Conservation (phyloP, 163 green algal species). For the Scenedesmus sp. region DNA sequence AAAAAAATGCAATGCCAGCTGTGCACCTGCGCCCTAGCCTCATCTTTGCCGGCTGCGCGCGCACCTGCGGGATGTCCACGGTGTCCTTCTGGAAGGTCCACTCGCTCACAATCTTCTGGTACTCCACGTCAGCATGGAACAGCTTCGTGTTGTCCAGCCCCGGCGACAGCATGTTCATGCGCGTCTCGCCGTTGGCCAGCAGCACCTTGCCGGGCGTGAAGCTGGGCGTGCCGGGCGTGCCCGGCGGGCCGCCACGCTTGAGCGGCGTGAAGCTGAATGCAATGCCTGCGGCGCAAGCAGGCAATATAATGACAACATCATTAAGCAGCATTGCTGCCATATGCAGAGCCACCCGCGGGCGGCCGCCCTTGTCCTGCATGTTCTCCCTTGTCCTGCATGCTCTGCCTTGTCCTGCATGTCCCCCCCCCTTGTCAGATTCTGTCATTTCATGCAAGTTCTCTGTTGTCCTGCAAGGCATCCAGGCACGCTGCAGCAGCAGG, state of each 20-base stretch:
- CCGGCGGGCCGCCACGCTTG: not conserved
- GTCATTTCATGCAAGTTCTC: no score
- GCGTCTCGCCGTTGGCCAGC: constrained; percentile 74
- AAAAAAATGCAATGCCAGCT: not conserved
- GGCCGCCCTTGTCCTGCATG: not conserved
- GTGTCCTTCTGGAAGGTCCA: constrained; percentile 93
- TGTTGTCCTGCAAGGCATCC: no score
- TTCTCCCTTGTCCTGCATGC: not conserved
- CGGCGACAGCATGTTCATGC: constrained; percentile 93
- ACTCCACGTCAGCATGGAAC: constrained; percentile 90
- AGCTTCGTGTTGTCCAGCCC: constrained; percentile 63
- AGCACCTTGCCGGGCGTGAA: constrained; percentile 78
- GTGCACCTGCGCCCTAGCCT: not conserved
- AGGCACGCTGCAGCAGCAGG: not conserved
- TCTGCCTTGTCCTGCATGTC: no score
- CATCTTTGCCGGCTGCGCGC: constrained; percentile 62
- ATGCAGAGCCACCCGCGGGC: no score
- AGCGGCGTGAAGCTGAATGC: constrained; percentile 50
- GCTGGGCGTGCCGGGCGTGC: constrained; percentile 42
- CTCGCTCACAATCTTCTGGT: constrained; percentile 78
- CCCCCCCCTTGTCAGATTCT: no score
- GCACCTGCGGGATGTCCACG: constrained; percentile 84
- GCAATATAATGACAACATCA: no score
- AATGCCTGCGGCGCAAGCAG: not conserved
- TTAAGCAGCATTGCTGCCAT: no score